These are phyloP conservation scores for Xylariaceae sp. DNA, from an alignment of 2,329 filamentous ascomycete species.

Conservation along the genomic window DNA sequence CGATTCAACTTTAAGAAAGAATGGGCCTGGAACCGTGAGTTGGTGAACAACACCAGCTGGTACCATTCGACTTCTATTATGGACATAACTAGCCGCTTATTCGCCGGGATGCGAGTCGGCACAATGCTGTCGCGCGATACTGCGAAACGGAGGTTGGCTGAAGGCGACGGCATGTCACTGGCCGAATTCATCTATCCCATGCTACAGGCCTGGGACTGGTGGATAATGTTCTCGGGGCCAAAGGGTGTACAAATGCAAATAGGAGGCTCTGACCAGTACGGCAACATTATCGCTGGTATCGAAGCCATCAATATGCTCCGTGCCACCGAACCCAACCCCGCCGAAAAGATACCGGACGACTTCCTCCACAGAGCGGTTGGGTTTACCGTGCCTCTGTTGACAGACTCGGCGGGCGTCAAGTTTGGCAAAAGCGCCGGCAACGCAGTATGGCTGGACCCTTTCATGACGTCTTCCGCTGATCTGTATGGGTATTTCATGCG, in stretches of 20 bases:
- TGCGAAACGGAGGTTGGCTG: slow-evolving; percentile 78
- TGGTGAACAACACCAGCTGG: slow-evolving; percentile 84
- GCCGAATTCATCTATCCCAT: slow-evolving; percentile 91
- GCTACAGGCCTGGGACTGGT: slow-evolving; percentile 96
- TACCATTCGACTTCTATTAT: slow-evolving; percentile 66
- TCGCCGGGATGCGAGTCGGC: slow-evolving; percentile 70
- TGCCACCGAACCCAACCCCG: slow-evolving; percentile 48
- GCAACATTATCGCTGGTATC: slow-evolving; percentile 89
- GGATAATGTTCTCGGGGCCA: slow-evolving; percentile 68
- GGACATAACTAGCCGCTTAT: slow-evolving; percentile 71
- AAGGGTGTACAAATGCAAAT: slow-evolving; percentile 74
- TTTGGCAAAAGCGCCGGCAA: slow-evolving; percentile 95
- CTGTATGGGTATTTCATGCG: slow-evolving; percentile 88
- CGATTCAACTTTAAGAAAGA: slow-evolving; percentile 62
- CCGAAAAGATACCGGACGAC: slow-evolving; percentile 37
- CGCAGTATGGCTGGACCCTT: slow-evolving; percentile 83
- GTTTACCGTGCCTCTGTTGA: slow-evolving; percentile 86
- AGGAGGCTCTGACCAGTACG: slow-evolving; percentile 92
- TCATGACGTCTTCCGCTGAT: slow-evolving; percentile 77
- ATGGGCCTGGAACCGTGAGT: slow-evolving; percentile 61
- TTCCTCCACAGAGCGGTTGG: slow-evolving; percentile 64
- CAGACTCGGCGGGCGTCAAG: slow-evolving; percentile 79
- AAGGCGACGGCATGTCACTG: slow-evolving; percentile 88
- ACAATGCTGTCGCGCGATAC: slow-evolving; percentile 86
- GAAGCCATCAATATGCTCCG: slow-evolving; percentile 77